Conservation (phyloP, 2,329 filamentous ascomycete genomes). For the Epichloe baconii region DNA sequence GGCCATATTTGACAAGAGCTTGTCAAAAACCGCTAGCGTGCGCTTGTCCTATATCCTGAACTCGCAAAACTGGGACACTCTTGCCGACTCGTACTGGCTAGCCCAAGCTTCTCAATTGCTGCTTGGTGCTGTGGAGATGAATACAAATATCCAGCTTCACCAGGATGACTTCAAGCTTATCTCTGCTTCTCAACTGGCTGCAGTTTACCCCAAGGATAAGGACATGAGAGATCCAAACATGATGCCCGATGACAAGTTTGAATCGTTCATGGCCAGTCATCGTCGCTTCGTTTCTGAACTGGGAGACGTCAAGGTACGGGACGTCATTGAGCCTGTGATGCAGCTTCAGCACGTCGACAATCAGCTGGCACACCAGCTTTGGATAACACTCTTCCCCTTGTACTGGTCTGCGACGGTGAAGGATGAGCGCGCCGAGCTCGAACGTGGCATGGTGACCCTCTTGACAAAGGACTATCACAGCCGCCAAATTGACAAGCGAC, state of each 20-base stretch:
- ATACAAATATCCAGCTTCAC: slow-evolving; percentile 64
- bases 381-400: slow-evolving; percentile 82
- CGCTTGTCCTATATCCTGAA: slow-evolving; percentile 80
- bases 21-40: slow-evolving; percentile 84
- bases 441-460: slow-evolving; percentile 79
- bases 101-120: slow-evolving; percentile 89
- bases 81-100: slow-evolving; percentile 93
- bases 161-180: slow-evolving; percentile 72
- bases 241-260: slow-evolving; percentile 73
- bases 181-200: slow-evolving; percentile 60
- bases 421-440: slow-evolving; percentile 81
- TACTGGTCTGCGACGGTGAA: slow-evolving; percentile 81
- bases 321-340: slow-evolving; percentile 77
- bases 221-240: slow-evolving; percentile 50
- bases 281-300: slow-evolving; percentile 74
- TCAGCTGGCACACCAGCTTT: slow-evolving; percentile 73
- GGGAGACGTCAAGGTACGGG: slow-evolving; percentile 73
- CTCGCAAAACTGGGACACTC: slow-evolving; percentile 92
- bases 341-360: slow-evolving; percentile 87
- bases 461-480: slow-evolving; percentile 93
- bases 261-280: slow-evolving; percentile 64
- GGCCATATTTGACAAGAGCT: slow-evolving; percentile 85
- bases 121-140: slow-evolving; percentile 80
- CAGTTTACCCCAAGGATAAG: slow-evolving; percentile 63
- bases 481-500: slow-evolving; percentile 84